These are phyloP conservation scores for Globisporangium polare DNA, from an alignment of 352 stramenopile genomes.

Conservation along the genomic window DNA sequence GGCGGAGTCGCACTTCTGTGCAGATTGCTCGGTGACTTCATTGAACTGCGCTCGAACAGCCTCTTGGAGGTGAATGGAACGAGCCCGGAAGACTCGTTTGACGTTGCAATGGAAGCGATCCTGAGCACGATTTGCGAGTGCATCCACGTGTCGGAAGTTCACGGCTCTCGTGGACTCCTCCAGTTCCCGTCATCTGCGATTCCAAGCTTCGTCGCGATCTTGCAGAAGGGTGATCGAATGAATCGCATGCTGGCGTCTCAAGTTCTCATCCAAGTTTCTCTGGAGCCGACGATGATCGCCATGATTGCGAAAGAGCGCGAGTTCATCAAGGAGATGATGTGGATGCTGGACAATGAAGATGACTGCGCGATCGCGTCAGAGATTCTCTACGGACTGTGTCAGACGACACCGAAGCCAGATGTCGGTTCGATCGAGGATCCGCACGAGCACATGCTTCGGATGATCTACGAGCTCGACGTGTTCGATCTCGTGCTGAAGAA, in stretches of 20 bases:
- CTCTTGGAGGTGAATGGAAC: conserved; percentile 18
- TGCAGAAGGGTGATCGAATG: conserved; percentile 54
- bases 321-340: conserved; percentile 69
- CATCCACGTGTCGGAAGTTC: conserved; percentile 49
- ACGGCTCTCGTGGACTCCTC: conserved; percentile 30
- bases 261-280: conserved; percentile 58
- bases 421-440: conserved; percentile 15
- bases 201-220: conserved; percentile 53
- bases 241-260: conserved; percentile 74
- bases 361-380: conserved; percentile 68
- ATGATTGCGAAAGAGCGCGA: conserved; percentile 46
- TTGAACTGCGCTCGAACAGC: conserved; percentile 38
- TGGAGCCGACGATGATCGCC: conserved; percentile 52
- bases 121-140: conserved; percentile 75
- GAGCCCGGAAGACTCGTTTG: conserved; percentile 43
- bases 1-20: conserved; percentile 55
- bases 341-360: conserved; percentile 70
- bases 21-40: conserved; percentile 49
- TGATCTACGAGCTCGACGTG: conserved; percentile 56
- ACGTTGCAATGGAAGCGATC: conserved; percentile 69
- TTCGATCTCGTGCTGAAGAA: conserved; percentile 67
- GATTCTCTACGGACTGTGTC: conserved; percentile 64
- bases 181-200: conserved; percentile 56
- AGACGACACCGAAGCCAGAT: conserved; percentile 34
- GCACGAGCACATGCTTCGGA: conserved; percentile 45